Evolutionary conservation across 768 basidiomycete species (phyloP), one percentile per base, ranked within the genome.

Genomic region (Dioszegia aurantiaca): DNA sequence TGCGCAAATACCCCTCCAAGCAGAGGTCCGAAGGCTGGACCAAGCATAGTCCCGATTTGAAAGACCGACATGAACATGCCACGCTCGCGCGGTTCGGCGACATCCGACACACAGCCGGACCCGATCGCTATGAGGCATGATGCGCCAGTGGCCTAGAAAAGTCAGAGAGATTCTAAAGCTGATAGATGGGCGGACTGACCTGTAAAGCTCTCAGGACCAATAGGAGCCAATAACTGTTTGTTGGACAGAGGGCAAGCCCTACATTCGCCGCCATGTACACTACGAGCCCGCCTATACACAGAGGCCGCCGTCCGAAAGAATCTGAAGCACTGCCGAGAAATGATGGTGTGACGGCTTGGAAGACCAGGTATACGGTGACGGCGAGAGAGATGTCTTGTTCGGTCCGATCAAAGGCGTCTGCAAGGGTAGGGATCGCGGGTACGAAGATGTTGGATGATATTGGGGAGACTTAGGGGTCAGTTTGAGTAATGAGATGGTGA

Each of bases 181-280:
- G 8, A 33, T 6, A 6, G 14, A 14, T 6, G 33, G 8, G 24
- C 39, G 6, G 26, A 51, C 63, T 41, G 46, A 65, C 63, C 58
- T 90, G 89, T 1, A 90, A 33, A 58, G 86, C 87, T n/a, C 89
- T 83, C 5, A 92, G 80, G n/a, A 90, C 64, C 78, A 91, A 81
- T 14, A 91, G 78, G 5, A 88, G 76, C 87, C 87, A 90, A 70
- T 87, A 91, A 3, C 80, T 85, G 4, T 77, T 74, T 0, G 82
- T 81, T 2, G 84, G 83, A 19, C 80, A 78, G n/a, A 82, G 70
- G 4, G 83, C 84, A 31, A 85, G 74, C 1, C 82, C 83, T 21
- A 89, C 78, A 67, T 87, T 90, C 1, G 88, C 83, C 4, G 83
- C 56, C 10, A 83, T 79, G 28, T 90, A 80, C 27, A 89, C 79